Percentiles rank a stretch among this genome's conserved stretches.
These are phyloP conservation scores for Petunia axillaris DNA, from an alignment of 257 asterid genomes.

Conservation along the genomic window DNA sequence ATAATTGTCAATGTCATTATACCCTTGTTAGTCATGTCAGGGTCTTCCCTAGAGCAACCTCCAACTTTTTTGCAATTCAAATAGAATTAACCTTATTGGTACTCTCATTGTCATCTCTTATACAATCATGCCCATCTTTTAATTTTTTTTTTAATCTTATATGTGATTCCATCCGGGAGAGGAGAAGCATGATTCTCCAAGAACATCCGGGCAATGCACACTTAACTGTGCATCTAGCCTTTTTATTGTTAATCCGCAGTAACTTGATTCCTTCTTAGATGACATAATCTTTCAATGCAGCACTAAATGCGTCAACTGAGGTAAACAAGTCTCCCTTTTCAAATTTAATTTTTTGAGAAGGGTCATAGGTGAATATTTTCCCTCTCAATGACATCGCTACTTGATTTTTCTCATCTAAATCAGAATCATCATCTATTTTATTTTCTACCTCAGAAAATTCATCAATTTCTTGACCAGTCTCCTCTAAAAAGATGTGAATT, in stretches of 20 bases:
- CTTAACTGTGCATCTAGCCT: neutral
- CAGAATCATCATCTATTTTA: neutral
- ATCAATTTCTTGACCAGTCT: neutral
- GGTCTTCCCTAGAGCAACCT: neutral
- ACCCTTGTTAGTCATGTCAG: neutral
- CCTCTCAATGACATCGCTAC: neutral
- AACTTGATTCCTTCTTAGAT: neutral
- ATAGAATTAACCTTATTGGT: neutral
- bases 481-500: neutral
- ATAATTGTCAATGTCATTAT: neutral
- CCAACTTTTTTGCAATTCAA: neutral
- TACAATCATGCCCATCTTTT: neutral
- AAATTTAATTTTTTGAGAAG: too few species aligned
- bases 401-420: neutral
- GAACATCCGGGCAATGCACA: neutral
- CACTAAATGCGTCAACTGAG: neutral
- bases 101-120: too few species aligned
- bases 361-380: neutral
- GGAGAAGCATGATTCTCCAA: slow-evolving; percentile 21
- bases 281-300: neutral
- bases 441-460: neutral
- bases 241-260: neutral
- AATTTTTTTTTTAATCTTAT: neutral
- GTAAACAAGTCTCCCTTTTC: neutral
- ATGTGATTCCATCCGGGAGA: neutral